These are phyloP conservation scores for Royoungia palumana DNA, from an alignment of 768 basidiomycete genomes.

Conservation along the genomic window DNA sequence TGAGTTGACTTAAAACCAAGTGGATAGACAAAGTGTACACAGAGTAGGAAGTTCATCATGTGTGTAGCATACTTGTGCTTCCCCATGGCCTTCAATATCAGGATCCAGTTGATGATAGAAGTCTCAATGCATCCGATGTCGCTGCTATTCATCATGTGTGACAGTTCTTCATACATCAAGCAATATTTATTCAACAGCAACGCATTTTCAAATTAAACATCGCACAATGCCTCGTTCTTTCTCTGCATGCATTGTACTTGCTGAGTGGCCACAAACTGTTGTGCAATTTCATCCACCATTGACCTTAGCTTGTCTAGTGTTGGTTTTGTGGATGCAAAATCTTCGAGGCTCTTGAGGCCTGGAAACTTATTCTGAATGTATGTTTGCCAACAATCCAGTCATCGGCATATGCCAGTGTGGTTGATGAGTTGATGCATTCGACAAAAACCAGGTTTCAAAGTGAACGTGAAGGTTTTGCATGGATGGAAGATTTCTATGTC, in stretches of 20 bases:
- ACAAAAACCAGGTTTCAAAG: constrained; percentile 34
- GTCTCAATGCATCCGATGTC: constrained; percentile 33
- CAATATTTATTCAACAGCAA: constrained; percentile 32
- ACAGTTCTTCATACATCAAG: constrained; percentile 40
- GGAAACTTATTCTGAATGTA: constrained; percentile 1
- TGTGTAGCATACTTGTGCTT: constrained; percentile 37
- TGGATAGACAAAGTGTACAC: neutral
- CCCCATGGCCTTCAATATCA: constrained; percentile 27
- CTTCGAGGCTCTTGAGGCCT: constrained; percentile 11
- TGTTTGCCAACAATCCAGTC: constrained; percentile 32
- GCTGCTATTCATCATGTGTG: constrained; percentile 31
- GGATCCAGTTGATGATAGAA: constrained; percentile 24
- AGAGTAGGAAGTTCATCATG: constrained; percentile 21
- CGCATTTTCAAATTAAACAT: constrained; percentile 35
- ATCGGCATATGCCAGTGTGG: constrained; percentile 25
- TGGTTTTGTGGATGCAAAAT: constrained; percentile 1
- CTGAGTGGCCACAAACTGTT: constrained; percentile 1
- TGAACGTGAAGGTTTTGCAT: neutral
- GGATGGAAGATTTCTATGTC: constrained; percentile 23
- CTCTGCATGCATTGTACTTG: neutral
- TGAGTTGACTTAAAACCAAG: constrained; percentile 8
- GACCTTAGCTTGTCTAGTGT: constrained; percentile 26
- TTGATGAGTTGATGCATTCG: constrained; percentile 36
- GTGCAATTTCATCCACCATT: constrained; percentile 23
- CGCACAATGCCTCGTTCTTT: constrained; percentile 10